Evolutionary conservation across 441 rosid genomes (phyloP), one percentile per base, ranked within the genome.

Genomic region (Eruca vesicaria): DNA sequence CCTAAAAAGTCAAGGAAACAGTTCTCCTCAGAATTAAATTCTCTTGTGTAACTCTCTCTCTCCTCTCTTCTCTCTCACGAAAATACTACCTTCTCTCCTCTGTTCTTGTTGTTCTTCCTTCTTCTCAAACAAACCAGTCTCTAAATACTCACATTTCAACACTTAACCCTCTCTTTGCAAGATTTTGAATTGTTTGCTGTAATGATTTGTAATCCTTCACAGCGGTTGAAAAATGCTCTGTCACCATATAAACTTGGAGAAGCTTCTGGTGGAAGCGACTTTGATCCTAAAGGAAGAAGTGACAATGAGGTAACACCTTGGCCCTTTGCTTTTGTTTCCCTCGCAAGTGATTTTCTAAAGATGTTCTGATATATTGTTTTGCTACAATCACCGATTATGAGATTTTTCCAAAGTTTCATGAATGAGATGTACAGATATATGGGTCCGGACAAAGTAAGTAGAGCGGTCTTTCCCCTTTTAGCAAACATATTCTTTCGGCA

Each of bases 221-320:
- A 96, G 99, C 89, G 97, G 18, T 81, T 96, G 77, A 96, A 90
- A 83, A 96, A 96, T 82, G 97, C 98, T 68, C 74, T 96, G 77
- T 96, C 94, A 65, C 98, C 98, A 18, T 93, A 89, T 86, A 96
- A 92, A 83, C 85, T 96, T 73, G 99, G 99, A 86, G 99, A 98
- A 59, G 97, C 99, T 67, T 93, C 98, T 28, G 99, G 99, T n/a
- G 72, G 98, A 79, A 90, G 99, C 69, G 99, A 96, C 84, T n/a
- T n/a, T n/a, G n/a, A n/a, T n/a, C n/a, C n/a, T n/a, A n/a, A n/a
- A n/a, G n/a, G n/a, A n/a, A n/a, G 83, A 89, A 96, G 94, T 85
- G 99, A 96, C 80, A 90, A 86, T 78, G 99, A 96, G 94, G 99
- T 96, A 53, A 77, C 72, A 63, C 50, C 62, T 52, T 77, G 5